These are phyloP conservation scores for Berberis vulgaris DNA, from an alignment of 164 flowering plant genomes.

Conservation along the genomic window DNA sequence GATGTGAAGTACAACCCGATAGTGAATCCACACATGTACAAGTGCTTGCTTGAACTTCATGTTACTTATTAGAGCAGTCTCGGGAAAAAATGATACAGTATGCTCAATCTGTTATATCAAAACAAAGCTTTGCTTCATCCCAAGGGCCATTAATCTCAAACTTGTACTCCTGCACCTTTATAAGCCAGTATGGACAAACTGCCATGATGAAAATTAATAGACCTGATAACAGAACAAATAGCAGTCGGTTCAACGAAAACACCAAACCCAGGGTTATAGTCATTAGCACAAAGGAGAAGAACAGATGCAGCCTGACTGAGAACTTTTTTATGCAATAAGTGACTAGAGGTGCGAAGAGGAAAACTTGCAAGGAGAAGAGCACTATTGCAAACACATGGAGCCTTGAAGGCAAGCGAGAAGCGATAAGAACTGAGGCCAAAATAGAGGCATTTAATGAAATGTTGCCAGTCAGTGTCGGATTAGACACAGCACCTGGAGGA, in stretches of 20 bases:
- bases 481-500: conserved; percentile 63
- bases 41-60: not conserved
- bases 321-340: conserved; percentile 68
- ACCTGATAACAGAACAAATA: conserved; percentile 46
- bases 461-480: conserved; percentile 69
- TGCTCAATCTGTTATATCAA: conserved; percentile 66
- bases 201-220: conserved; percentile 58
- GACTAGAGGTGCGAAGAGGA: conserved; percentile 86
- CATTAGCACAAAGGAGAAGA: conserved; percentile 61
- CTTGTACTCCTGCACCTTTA: conserved; percentile 78
- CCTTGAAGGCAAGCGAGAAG: conserved; percentile 90
- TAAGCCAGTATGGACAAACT: conserved; percentile 93
- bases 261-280: conserved; percentile 42
- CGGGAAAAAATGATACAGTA: not conserved
- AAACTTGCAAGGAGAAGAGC: conserved; percentile 86
- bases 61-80: not conserved
- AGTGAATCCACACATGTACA: not conserved
- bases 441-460: conserved; percentile 85
- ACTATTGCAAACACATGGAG: conserved; percentile 75
- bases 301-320: conserved; percentile 58
- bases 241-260: conserved; percentile 39
- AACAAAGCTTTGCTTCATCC: conserved; percentile 99
- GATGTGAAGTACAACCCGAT: no score
- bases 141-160: conserved; percentile 99
- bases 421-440: conserved; percentile 84